phyloP scores from a whole-genome alignment of 768 basidiomycete genomes.

The Coprinopsis marcescibilis region DNA sequence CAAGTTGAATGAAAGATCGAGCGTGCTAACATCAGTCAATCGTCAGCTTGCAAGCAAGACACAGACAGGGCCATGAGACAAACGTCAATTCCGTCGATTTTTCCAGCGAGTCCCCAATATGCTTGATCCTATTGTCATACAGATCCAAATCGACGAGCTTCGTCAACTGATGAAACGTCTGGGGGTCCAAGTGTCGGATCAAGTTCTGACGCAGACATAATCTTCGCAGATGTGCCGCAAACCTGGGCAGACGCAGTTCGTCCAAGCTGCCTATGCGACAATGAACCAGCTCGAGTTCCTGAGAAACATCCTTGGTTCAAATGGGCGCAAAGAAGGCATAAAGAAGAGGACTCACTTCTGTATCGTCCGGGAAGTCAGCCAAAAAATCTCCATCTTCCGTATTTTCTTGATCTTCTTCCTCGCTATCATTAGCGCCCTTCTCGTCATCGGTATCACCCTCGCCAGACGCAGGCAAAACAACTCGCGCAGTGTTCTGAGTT shows the following conservation, averaged over 20 bases:
- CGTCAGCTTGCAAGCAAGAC: slow-evolving; percentile 1
- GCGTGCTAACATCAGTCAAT: slow-evolving; percentile 39
- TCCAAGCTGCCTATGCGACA: slow-evolving; percentile 64
- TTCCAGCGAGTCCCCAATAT: slow-evolving; percentile 60
- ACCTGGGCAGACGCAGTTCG: slow-evolving; percentile 67
- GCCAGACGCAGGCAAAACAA: slow-evolving; percentile 40
- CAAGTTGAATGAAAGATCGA: slow-evolving; percentile 96
- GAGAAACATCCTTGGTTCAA: slow-evolving; percentile 11
- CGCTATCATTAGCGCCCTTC: slow-evolving; percentile 43
- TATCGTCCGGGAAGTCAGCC: slow-evolving; percentile 76
- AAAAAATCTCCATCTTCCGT: slow-evolving; percentile 64
- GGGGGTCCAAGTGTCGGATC: slow-evolving; percentile 65
- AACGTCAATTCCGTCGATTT: slow-evolving; percentile 51
- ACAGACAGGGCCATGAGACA: slow-evolving; percentile 19
- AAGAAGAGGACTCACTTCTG: slow-evolving; percentile 50
- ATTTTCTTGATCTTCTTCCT: slow-evolving; percentile 36
- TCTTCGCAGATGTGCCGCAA: slow-evolving; percentile 59
- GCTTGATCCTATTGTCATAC: slow-evolving; percentile 93
- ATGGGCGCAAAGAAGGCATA: slow-evolving; percentile 2
- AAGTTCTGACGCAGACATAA: slow-evolving; percentile 87
- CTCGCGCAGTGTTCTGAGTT: slow-evolving; percentile 30
- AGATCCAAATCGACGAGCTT: slow-evolving; percentile 86
- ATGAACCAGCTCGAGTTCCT: slow-evolving; percentile 89
- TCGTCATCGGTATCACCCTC: slow-evolving; percentile 26
- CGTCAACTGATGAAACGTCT: slow-evolving; percentile 58